Base-by-base conservation (phyloP, 768 basidiomycete genomes). In the Phaeotremella fagi region DNA sequence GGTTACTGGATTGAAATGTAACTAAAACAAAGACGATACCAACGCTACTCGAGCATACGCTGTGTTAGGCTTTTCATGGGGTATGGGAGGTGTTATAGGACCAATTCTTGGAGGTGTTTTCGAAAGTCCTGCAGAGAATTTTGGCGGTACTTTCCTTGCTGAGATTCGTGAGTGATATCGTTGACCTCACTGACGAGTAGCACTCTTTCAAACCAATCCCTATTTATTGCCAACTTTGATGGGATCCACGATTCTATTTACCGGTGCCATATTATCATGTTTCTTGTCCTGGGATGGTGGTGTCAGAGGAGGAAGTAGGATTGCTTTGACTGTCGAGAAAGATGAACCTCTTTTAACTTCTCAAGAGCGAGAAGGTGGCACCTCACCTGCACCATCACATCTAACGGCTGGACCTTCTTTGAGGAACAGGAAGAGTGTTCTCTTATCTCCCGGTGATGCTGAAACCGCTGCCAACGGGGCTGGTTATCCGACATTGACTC, bases 1-100 rank as follows among this genome's bases (percentile, higher is more conserved):
- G 57, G 42, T 22, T 6, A 25, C 3, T 26, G 29, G 28, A 18
- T 4, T 20, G 22, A 15, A 9, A 29, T 26, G 14, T 26, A 7
- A 27, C 53, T 55, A 26, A 54, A 24, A 14, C 12, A 14, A 28
- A 59, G 92, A 98, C 73, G 77, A 83, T 25, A 86, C 84, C 47
- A 99, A 99, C 74, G 92, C 97, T 75, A 87, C 87, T 23, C 81
- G 90, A 61, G 95, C 94, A 22, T 98, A 97, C 73, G 89, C 91
- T 42, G 87, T 92, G 52, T 78, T 97, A 43, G 92, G 91, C 83
- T 95, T 94, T 73, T 88, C 85, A 61, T 95, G 94, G 95, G 92
- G 91, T 55, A 82, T 98, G 60, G 95, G 94, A 56, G 95, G 92
- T 81, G 70, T 72, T 15, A 64, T 71, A 20, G 66, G 67, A 57